Evolutionary conservation across 257 asterid genomes (phyloP).

Genomic region (Plantago ovata): DNA sequence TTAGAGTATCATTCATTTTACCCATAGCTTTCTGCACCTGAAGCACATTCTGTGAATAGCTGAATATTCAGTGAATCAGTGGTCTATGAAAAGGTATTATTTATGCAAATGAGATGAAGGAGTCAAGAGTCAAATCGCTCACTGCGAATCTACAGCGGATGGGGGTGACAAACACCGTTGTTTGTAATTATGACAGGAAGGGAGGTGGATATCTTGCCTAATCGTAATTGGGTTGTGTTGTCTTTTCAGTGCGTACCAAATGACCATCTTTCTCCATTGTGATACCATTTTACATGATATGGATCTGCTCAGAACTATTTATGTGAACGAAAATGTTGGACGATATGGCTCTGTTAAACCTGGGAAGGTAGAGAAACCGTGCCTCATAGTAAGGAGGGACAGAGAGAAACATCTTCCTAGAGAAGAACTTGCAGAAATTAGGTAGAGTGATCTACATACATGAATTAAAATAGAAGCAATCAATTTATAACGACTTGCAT

Average conservation of each 20-base stretch:
- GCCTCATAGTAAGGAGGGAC: slow-evolving; percentile 32
- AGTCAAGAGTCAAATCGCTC: slow-evolving; percentile 77
- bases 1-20: not conserved
- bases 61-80: slow-evolving; percentile 15
- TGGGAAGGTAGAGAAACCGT: slow-evolving; percentile 21
- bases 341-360: slow-evolving; percentile 18
- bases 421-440: slow-evolving; percentile 52
- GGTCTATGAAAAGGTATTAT: slow-evolving; percentile 59
- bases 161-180: slow-evolving; percentile 95
- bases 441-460: slow-evolving; percentile 42
- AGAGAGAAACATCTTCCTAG: slow-evolving; percentile 45
- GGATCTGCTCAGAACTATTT: not conserved
- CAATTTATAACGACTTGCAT: too few species aligned
- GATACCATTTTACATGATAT: not conserved
- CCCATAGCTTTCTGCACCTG: not conserved
- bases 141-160: slow-evolving; percentile 87
- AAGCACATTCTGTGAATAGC: not conserved
- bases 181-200: slow-evolving; percentile 84
- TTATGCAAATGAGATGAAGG: slow-evolving; percentile 94
- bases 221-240: not conserved
- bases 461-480: too few species aligned
- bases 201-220: slow-evolving; percentile 54
- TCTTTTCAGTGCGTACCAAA: not conserved
- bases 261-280: not conserved
- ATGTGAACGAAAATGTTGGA: slow-evolving; percentile 12